Evolutionary conservation across 2,329 filamentous ascomycete genomes (phyloP).

Genomic region (Rhynchosporium secalis): DNA sequence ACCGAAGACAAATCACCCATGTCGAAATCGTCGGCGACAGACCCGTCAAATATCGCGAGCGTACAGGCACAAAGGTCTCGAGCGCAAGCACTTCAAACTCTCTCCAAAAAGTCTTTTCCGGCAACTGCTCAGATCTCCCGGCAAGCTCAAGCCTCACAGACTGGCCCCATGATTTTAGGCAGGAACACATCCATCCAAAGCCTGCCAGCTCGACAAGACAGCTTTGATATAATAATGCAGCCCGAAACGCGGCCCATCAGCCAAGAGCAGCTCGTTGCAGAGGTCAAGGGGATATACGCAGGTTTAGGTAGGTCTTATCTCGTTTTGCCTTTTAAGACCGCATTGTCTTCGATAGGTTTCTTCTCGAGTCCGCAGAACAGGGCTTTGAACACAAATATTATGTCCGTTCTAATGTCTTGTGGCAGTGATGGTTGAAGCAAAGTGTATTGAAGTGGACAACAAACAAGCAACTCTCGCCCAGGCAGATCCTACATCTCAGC

Average conservation of each 20-base stretch:
- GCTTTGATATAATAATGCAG: constrained; percentile 52
- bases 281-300: constrained; percentile 63
- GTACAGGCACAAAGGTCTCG: constrained; percentile 29
- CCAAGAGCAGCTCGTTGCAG: constrained; percentile 37
- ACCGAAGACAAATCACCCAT: constrained; percentile 29
- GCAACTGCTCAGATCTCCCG: constrained; percentile 11
- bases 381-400: neutral
- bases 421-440: constrained; percentile 78
- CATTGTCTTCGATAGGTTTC: too few relatives aligned
- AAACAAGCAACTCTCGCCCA: constrained; percentile 56
- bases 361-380: too few relatives aligned
- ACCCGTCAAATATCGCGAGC: constrained; percentile 37
- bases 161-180: constrained; percentile 54
- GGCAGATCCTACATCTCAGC: constrained; percentile 43
- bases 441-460: constrained; percentile 81
- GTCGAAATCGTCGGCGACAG: constrained; percentile 27
- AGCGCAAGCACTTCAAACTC: constrained; percentile 25
- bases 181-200: constrained; percentile 43
- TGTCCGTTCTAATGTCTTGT: neutral
- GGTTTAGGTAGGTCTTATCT: constrained; percentile 50
- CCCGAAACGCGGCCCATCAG: constrained; percentile 48
- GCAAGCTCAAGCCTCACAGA: constrained; percentile 35
- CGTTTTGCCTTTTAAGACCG: too few relatives aligned
- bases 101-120: constrained; percentile 21
- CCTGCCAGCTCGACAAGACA: constrained; percentile 54